Base-by-base conservation (phyloP, 495 filamentous ascomycete genomes). In the Penicillium crystallinum region DNA sequence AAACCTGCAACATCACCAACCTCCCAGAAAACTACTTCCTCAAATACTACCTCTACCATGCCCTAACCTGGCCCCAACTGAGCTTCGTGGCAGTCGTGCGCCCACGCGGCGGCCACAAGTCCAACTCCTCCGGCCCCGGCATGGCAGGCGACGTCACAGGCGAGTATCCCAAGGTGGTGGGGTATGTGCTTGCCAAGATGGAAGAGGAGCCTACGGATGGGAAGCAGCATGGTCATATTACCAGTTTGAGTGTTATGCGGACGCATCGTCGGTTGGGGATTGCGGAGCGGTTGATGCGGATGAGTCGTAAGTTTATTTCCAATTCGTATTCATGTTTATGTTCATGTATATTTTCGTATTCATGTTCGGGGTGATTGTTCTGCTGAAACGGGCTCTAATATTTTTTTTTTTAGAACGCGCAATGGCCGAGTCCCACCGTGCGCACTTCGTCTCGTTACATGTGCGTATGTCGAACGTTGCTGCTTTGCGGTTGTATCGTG, bases 41-140 rank as follows among this genome's bases (percentile, higher is more conserved):
- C 73, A 98, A 98, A 81, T 98, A 98, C 80, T 98, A 98, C 80
- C 88, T 98, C 62, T 98, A 98, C 82, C 93, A 98, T 72, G 93
- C 93, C 6, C 82, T 97, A 47, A 93, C 90, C 45, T 98, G 93
- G 93, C 93, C 93, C 8, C 92, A 97, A 68, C 83, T 97, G 44
- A 91, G 86, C 61, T 97, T 90, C 71, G 93, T 98, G 27, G 93
- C 93, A 47, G 92, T 98, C 61, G 91, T 97, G 68, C 83, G 90
- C 14, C 87, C 90, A 11, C 79, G 78, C 83, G 70, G 78, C 75
- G 47, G 75, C 35, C 86, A 75, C 54, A 55, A 58, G 21, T 38
- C 56, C 14, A 52, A 50, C 12, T 38, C 56, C 8, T 18, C 33
- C n/a, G 63, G 53, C 15, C 19, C 44, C 4, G 67, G 59, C 2